A percentile compares a stretch with the other conserved stretches of the same genome.
These are phyloP conservation scores for Chionographis japonica DNA, from an alignment of 106 monocot genomes.

Conservation along the genomic window DNA sequence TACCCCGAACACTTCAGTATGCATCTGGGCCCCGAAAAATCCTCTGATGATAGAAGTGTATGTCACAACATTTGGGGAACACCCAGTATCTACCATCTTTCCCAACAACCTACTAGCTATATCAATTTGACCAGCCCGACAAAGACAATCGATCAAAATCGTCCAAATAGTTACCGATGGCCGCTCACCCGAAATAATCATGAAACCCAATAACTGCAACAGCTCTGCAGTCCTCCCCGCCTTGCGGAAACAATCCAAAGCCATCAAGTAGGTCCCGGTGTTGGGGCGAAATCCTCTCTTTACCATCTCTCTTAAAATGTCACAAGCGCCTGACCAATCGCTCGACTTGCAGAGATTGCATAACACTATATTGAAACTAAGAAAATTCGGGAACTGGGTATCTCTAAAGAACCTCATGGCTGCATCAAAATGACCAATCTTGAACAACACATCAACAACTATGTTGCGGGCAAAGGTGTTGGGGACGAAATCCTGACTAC, in stretches of 20 bases:
- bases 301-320: conserved; percentile 36
- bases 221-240: conserved; percentile 22
- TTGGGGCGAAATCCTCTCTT: conserved; percentile 25
- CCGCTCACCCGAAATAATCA: conserved; percentile 36
- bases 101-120: conserved; percentile 29
- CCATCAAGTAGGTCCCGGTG: conserved; percentile 18
- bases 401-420: conserved; percentile 28
- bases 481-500: conserved; percentile 24
- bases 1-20: conserved; percentile 15
- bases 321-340: conserved; percentile 30
- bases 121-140: conserved; percentile 25
- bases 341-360: conserved; percentile 31
- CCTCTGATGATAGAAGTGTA: conserved; percentile 58
- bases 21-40: conserved; percentile 28
- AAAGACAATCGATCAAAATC: conserved; percentile 38
- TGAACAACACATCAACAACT: conserved; percentile 54
- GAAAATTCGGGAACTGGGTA: conserved; percentile 24
- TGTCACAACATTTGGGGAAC: conserved; percentile 46
- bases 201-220: conserved; percentile 40
- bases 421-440: conserved; percentile 13
- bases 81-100: conserved; percentile 47
- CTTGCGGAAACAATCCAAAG: conserved; percentile 39
- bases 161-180: conserved; percentile 43
- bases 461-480: conserved; percentile 49
- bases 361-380: conserved; percentile 41